A percentile compares a stretch with the other conserved stretches of the same genome.
phyloP scores from a whole-genome alignment of 306 rosid species.

The Lathyrus tuberosus region DNA sequence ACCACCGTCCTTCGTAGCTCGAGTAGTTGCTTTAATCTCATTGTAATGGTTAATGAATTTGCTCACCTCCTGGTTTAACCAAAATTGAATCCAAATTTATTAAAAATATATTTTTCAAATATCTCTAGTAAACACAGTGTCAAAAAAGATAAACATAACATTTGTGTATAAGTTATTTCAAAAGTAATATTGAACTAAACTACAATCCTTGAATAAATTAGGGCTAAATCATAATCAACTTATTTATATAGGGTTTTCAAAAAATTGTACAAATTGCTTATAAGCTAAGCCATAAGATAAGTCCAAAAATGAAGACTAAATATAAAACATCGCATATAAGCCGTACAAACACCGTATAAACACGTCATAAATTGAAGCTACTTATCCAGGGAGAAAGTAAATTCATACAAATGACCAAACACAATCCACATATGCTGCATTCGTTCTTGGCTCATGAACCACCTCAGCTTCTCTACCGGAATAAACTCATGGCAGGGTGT shows the following conservation, averaged over 20 bases:
- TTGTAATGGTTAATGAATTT: constrained; percentile 91
- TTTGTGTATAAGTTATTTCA: background rate
- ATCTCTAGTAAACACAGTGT: background rate
- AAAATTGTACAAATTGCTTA: background rate
- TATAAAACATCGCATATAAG: background rate
- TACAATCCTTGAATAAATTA: background rate
- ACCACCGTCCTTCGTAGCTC: constrained; percentile 87
- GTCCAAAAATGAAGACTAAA: background rate
- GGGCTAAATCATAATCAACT: background rate
- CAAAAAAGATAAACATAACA: background rate
- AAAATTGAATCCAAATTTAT: background rate
- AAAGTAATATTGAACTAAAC: too few relatives aligned
- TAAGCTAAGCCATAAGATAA: background rate
- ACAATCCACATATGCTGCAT: too few relatives aligned
- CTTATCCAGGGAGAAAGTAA: too few relatives aligned
- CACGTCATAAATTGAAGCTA: background rate
- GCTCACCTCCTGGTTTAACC: constrained; percentile 71
- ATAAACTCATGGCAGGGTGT: too few relatives aligned
- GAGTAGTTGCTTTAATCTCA: constrained; percentile 81
- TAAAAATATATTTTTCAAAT: background rate
- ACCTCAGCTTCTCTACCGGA: too few relatives aligned
- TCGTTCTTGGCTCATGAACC: too few relatives aligned
- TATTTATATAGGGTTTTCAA: background rate
- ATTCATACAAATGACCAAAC: too few relatives aligned
- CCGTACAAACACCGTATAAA: background rate